Conservation (phyloP, 2,329 filamentous ascomycete species). For the Paecilomyces sp. region DNA sequence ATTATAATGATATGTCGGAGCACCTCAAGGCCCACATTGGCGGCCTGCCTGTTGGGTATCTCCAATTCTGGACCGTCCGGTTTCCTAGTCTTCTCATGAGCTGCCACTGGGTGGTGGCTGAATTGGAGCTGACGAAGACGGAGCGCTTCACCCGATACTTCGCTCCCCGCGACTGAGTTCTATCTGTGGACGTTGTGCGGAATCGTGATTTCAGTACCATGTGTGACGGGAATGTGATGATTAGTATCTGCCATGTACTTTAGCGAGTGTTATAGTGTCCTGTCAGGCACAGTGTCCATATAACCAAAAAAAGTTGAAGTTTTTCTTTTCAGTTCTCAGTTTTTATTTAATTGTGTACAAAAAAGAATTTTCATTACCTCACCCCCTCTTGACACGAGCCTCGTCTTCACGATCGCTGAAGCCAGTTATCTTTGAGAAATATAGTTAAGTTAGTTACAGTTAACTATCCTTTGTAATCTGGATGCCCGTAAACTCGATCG, state of each 20-base stretch:
- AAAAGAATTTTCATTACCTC: no score
- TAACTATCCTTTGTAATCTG: not conserved
- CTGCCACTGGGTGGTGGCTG: conserved; percentile 68
- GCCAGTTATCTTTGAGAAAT: no score
- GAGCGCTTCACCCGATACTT: conserved; percentile 40
- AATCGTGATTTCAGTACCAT: not conserved
- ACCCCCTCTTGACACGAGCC: no score
- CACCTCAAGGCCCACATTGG: conserved; percentile 68
- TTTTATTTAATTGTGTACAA: no score
- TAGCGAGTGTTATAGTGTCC: not conserved
- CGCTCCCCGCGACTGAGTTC: conserved; percentile 24
- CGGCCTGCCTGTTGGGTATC: conserved; percentile 68
- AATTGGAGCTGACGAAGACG: conserved; percentile 48
- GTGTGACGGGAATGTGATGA: not conserved
- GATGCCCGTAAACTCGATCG: not conserved
- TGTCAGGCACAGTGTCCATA: not conserved
- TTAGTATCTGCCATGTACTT: not conserved
- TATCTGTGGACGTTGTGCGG: not conserved
- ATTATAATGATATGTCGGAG: conserved; percentile 93
- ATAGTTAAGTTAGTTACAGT: no score
- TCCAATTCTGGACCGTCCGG: conserved; percentile 71
- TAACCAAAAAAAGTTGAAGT: not conserved
- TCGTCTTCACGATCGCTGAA: no score
- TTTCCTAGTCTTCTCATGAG: conserved; percentile 74
- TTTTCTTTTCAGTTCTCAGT: no score